phyloP scores from a whole-genome alignment of 2,329 filamentous ascomycete species.

The Diplodia mutila region DNA sequence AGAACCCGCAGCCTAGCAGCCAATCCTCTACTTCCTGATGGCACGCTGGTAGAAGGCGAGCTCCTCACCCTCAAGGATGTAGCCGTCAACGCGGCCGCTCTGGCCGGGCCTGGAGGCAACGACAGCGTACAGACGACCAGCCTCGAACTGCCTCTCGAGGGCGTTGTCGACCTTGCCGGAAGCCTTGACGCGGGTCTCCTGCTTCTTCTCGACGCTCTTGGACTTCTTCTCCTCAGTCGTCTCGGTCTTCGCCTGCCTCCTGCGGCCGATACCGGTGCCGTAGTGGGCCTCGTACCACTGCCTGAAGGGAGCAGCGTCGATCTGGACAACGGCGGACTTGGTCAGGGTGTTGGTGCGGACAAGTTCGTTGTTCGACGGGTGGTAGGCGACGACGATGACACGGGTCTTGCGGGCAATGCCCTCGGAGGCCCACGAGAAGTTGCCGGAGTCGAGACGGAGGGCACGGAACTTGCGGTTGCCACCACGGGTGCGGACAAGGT shows the following conservation, averaged over 20 bases:
- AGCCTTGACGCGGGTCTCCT: slow-evolving; percentile 80
- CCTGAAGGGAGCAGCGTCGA: slow-evolving; percentile 98
- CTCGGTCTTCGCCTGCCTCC: slow-evolving; percentile 82
- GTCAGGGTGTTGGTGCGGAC: slow-evolving; percentile 99
- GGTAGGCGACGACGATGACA: slow-evolving; percentile 97
- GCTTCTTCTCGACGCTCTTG: slow-evolving; percentile 96
- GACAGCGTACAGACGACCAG: slow-evolving; percentile 94
- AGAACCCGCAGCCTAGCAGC: slow-evolving; percentile 40
- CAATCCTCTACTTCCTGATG: slow-evolving; percentile 85
- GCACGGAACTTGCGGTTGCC: slow-evolving; percentile 99
- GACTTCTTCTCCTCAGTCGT: slow-evolving; percentile 84
- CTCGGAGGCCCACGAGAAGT: slow-evolving; percentile 99
- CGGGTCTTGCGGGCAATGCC: slow-evolving; percentile 98
- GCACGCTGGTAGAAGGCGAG: slow-evolving; percentile 99
- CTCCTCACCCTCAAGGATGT: slow-evolving; percentile 99
- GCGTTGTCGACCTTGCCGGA: slow-evolving; percentile 89
- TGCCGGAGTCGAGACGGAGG: slow-evolving; percentile 96
- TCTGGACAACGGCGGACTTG: slow-evolving; percentile 97
- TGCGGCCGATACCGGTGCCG: slow-evolving; percentile 84
- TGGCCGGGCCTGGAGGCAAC: slow-evolving; percentile 92
- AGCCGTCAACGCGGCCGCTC: slow-evolving; percentile 94
- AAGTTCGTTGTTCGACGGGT: slow-evolving; percentile 99
- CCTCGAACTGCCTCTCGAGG: slow-evolving; percentile 99
- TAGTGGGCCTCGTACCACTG: slow-evolving; percentile 99
- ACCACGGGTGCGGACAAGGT: slow-evolving; percentile 94